Percentiles rank a stretch among this genome's conserved stretches.
Evolutionary conservation across 306 rosid genomes (phyloP).

Genomic region (Ammopiptanthus mongolicus): DNA sequence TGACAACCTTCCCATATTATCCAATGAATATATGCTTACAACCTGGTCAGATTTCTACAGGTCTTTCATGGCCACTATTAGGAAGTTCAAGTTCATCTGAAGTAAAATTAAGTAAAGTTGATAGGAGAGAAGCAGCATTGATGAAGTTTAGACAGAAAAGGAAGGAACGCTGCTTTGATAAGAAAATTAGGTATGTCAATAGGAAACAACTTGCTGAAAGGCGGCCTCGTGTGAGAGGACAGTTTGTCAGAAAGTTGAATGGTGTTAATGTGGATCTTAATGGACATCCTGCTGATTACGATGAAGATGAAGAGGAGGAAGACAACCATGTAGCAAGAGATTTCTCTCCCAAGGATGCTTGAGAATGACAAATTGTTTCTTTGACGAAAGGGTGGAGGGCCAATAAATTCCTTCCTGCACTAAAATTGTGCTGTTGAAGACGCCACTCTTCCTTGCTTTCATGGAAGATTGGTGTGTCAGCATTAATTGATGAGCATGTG

Average conservation of each 20-base stretch:
- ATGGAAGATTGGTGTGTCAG: constrained; percentile 11
- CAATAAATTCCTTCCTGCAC: neutral
- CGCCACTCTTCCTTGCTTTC: constrained; percentile 17
- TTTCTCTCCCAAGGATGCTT: constrained; percentile 35
- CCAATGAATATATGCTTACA: constrained; percentile 60
- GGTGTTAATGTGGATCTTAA: constrained; percentile 79
- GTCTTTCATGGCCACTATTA: constrained; percentile 65
- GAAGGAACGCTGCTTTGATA: constrained; percentile 92
- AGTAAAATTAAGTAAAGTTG: constrained; percentile 54
- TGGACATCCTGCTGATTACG: constrained; percentile 70
- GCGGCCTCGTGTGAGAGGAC: constrained; percentile 90
- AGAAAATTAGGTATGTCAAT: constrained; percentile 88
- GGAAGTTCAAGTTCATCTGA: constrained; percentile 63
- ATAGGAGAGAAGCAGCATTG: constrained; percentile 96
- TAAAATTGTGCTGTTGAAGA: neutral
- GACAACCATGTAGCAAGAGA: constrained; percentile 34
- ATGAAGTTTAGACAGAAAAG: constrained; percentile 94
- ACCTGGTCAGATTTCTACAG: constrained; percentile 67
- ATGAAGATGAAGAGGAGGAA: constrained; percentile 71
- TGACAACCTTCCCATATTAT: constrained; percentile 72
- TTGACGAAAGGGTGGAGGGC: neutral
- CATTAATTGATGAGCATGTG: constrained; percentile 9
- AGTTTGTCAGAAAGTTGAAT: constrained; percentile 83
- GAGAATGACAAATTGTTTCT: constrained; percentile 8
- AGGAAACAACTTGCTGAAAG: constrained; percentile 83